Base-by-base conservation (phyloP, 768 basidiomycete species). In the Pisolithus sp. region DNA sequence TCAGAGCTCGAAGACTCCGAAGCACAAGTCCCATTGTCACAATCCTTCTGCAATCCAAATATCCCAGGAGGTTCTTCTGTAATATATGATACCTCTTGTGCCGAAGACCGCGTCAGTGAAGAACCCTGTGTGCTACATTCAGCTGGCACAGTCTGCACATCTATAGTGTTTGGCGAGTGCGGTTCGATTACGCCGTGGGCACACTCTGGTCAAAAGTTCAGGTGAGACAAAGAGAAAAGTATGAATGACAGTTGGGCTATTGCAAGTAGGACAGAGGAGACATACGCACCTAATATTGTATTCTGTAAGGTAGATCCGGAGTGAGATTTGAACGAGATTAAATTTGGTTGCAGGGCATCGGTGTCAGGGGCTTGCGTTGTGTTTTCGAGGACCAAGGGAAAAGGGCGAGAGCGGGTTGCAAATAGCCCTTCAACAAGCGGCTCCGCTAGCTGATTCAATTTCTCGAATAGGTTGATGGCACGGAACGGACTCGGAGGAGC, bases 241-340 rank as follows among this genome's bases (percentile, higher is more conserved):
- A 51, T 65, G 59, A 10, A 64, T 51, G 18, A 7, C 15, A 8
- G 55, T 46, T 31, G 28, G 34, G 31, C 38, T 48, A 55, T 17
- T 37, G 37, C 15, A 46, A 59, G 51, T 36, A 55, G 53, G 52
- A 53, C 55, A 51, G 52, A 49, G 38, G 10, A 28, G 34, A 12
- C 51, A 51, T 53, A 47, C 49, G 45, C 44, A 21, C 48, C 46
- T 18, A 46, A 20, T 17, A 31, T 23, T 17, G 31, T 21, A 45
- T 55, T 42, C 43, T 17, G 39, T 52, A 55, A 53, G 51, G 60
- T 54, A 36, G 59, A 58, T 30, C 64, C 58, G 36, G 71, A 64
- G 57, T 74, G 67, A 20, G 76, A 72, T 58, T 78, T 76, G 49
- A 78, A 70, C 34, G 68, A 70, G 31, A 74, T 71, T 34, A 72